Evolutionary conservation across 495 filamentous ascomycete species (phyloP), one percentile per base, ranked within the genome.

Genomic region (Rhypophila decipiens): DNA sequence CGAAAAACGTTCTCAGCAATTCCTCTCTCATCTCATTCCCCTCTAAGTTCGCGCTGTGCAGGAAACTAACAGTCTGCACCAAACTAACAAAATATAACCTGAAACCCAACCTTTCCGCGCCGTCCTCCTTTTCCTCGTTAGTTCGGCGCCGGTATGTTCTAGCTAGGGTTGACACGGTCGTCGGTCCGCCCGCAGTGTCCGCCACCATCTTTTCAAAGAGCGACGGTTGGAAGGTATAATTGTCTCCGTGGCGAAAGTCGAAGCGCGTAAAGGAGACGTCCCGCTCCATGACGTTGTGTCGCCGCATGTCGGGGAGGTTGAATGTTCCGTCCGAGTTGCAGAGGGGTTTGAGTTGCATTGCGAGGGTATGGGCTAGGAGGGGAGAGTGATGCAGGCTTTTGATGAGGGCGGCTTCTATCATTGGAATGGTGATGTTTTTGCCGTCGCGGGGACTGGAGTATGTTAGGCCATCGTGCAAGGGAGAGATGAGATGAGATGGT

Each of bases 221-320:
- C 15, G 42, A 50, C 10, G 63, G 65, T 48, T 66, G 65, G 51
- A 68, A 59, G 21, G 63, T 60, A 53, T 62, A 63, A 46, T 67
- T 63, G 46, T 66, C 66, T 44, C 61, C 60, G 27, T 64, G 55
- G 19, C 50, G 50, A 36, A 56, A 59, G 46, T 67, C 66, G 29
- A 59, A 54, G 12, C 66, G 57, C 10, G 64, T 65, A 44, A 69
- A 58, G 27, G 64, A 67, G 15, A 49, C 44, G 38, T 69, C 66
- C 51, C 65, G 66, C 57, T 69, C 66, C 19, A 69, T 55, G n/a
- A 63, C 52, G 39, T 66, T 63, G 51, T 67, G 64, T 39, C 42
- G 40, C 23, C 60, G 52, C 39, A 59, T 51, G 49, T 65, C 60
- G 42, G 47, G 53, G 1, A 69, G 51, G 43, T 67, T 60, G 42